Percentiles rank a stretch among this genome's conserved stretches.
Conservation (phyloP, 2,329 filamentous ascomycete species). For the Cladophialophora bantiana region DNA sequence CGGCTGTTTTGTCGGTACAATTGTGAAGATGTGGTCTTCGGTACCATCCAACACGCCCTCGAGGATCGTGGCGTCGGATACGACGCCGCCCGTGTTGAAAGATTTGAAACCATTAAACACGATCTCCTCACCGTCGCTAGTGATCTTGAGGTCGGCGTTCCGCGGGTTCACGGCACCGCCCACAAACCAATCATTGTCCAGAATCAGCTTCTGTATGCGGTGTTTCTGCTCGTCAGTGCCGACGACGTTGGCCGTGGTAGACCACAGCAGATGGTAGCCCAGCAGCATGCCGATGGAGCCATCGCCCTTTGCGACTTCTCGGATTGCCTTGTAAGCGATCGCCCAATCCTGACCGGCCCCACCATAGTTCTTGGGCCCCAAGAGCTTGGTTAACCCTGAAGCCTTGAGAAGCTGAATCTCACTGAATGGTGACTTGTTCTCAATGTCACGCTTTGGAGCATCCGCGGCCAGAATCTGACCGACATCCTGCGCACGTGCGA, state of each 20-base stretch:
- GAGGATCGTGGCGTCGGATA: constrained; percentile 70
- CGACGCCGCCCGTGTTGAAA: constrained; percentile 72
- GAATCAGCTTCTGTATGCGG: constrained; percentile 63
- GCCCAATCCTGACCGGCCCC: constrained; percentile 62
- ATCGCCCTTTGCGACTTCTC: constrained; percentile 69
- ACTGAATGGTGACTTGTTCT: constrained; percentile 60
- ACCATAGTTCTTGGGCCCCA: constrained; percentile 60
- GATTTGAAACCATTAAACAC: constrained; percentile 59
- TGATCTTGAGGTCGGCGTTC: constrained; percentile 67
- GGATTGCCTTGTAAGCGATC: constrained; percentile 65
- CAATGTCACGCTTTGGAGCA: constrained; percentile 56
- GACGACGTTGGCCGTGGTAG: constrained; percentile 65
- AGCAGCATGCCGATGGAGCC: constrained; percentile 70
- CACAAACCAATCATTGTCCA: constrained; percentile 70
- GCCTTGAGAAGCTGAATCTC: constrained; percentile 62
- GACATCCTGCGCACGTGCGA: constrained; percentile 58
- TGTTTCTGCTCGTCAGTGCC: constrained; percentile 67
- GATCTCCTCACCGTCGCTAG: constrained; percentile 57
- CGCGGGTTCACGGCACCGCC: constrained; percentile 72
- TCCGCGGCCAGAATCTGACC: constrained; percentile 59
- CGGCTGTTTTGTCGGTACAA: constrained; percentile 64
- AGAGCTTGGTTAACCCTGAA: constrained; percentile 58
- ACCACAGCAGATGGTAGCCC: constrained; percentile 71
- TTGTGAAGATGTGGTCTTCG: constrained; percentile 67
- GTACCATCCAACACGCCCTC: constrained; percentile 68